Evolutionary conservation across 2,329 filamentous ascomycete genomes (phyloP).

Genomic region (Fusarium compactum): DNA sequence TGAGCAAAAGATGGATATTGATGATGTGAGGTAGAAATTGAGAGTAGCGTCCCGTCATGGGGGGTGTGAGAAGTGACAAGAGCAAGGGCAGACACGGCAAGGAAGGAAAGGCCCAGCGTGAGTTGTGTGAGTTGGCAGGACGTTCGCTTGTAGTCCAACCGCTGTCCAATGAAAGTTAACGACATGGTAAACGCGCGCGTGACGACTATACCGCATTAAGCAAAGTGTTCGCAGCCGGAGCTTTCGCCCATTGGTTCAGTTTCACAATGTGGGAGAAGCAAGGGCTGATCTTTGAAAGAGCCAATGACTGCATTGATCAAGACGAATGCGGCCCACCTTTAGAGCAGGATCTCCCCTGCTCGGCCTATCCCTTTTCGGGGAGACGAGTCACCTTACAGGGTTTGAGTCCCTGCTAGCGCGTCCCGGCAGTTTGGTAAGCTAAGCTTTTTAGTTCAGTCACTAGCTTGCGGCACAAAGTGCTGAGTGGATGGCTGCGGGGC

Average conservation of each 20-base stretch:
- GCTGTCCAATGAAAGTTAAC: conserved; percentile 48
- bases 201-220: conserved; percentile 33
- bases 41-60: conserved; percentile 12
- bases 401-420: conserved; percentile 48
- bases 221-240: conserved; percentile 39
- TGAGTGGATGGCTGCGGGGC: conserved; percentile 48
- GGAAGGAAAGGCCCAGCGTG: conserved; percentile 32
- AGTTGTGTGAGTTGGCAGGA: conserved; percentile 50
- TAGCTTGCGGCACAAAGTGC: conserved; percentile 35
- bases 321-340: not conserved
- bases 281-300: conserved; percentile 5
- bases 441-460: conserved; percentile 35
- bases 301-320: conserved; percentile 37
- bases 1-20: conserved; percentile 15
- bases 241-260: conserved; percentile 45
- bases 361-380: conserved; percentile 10
- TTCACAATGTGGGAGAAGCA: not conserved
- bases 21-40: conserved; percentile 25
- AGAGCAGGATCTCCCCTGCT: conserved; percentile 28
- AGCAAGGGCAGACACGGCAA: conserved; percentile 6
- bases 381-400: conserved; percentile 21
- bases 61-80: conserved; percentile 20
- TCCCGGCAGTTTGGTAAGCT: conserved; percentile 54
- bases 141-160: conserved; percentile 49
- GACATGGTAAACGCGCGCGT: conserved; percentile 50